These are phyloP conservation scores for Termitomyces sp. DNA, from an alignment of 768 basidiomycete genomes.

Conservation along the genomic window DNA sequence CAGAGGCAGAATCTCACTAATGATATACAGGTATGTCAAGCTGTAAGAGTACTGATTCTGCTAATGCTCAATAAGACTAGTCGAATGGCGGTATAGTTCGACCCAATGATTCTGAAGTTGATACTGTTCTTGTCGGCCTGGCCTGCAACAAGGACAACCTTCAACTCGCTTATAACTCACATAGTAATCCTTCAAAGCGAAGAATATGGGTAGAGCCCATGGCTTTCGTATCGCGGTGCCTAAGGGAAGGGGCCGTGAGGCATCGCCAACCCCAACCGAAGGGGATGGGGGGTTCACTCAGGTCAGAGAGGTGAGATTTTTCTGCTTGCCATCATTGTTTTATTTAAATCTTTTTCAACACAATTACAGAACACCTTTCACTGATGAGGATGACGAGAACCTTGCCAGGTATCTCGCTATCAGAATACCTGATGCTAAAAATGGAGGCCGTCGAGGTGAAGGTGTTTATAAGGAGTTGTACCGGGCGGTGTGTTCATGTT, in stretches of 20 bases:
- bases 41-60: not conserved
- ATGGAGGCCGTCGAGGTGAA: conserved; percentile 40
- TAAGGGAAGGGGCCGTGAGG: conserved; percentile 10
- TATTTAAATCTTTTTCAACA: not conserved
- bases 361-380: conserved; percentile 30
- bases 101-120: conserved; percentile 13
- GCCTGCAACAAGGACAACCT: conserved; percentile 12
- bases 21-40: conserved; percentile 33
- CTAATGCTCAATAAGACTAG: conserved; percentile 7
- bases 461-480: conserved; percentile 33
- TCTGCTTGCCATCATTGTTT: not conserved
- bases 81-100: conserved; percentile 21
- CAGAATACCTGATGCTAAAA: conserved; percentile 29
- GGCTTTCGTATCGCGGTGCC: conserved; percentile 19
- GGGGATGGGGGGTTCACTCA: conserved; percentile 20
- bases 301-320: conserved; percentile 2
- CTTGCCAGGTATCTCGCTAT: conserved; percentile 37
- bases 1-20: conserved; percentile 20
- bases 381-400: conserved; percentile 36
- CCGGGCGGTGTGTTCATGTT: conserved; percentile 24
- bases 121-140: conserved; percentile 25
- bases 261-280: conserved; percentile 10
- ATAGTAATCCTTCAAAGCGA: conserved; percentile 8
- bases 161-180: conserved; percentile 21
- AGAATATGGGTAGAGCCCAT: conserved; percentile 21